These are phyloP conservation scores for Gossypium mustelinum DNA, from an alignment of 345 rosid genomes.

Conservation along the genomic window DNA sequence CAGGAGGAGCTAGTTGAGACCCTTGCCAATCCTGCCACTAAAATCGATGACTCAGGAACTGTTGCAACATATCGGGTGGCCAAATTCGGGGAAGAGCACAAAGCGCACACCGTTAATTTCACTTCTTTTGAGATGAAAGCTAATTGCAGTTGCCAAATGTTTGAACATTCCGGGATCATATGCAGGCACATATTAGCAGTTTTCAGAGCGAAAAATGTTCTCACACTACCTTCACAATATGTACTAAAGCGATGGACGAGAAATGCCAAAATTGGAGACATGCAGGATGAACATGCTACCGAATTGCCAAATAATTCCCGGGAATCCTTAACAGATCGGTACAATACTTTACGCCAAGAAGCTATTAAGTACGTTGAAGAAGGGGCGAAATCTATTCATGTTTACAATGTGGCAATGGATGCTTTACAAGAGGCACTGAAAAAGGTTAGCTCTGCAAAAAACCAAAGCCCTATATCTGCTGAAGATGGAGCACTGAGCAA, in stretches of 20 bases:
- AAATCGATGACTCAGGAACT: conserved; percentile 36
- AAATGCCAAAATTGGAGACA: conserved; percentile 49
- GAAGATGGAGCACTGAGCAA: conserved; percentile 10
- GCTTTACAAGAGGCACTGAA: conserved; percentile 57
- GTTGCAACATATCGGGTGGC: conserved; percentile 40
- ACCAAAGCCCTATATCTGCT: neutral
- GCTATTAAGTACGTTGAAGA: conserved; percentile 55
- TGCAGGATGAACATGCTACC: conserved; percentile 36
- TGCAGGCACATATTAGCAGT: conserved; percentile 63
- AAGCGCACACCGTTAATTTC: conserved; percentile 44
- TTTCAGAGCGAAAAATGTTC: conserved; percentile 61
- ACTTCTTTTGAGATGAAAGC: conserved; percentile 52
- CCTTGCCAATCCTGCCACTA: conserved; percentile 42
- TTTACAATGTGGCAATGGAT: conserved; percentile 39
- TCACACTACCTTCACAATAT: conserved; percentile 58
- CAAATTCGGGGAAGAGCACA: conserved; percentile 56
- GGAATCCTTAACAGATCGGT: conserved; percentile 53
- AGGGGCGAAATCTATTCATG: conserved; percentile 40
- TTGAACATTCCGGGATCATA: conserved; percentile 56
- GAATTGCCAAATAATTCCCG: conserved; percentile 35
- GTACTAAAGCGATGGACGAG: conserved; percentile 57
- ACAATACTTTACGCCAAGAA: conserved; percentile 53
- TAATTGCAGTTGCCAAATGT: conserved; percentile 62
- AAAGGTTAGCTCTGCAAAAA: conserved; percentile 36
- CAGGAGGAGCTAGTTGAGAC: conserved; percentile 49